Base-by-base conservation (phyloP, 192 early-diverging fungal genomes). In the Endogone sp. region DNA sequence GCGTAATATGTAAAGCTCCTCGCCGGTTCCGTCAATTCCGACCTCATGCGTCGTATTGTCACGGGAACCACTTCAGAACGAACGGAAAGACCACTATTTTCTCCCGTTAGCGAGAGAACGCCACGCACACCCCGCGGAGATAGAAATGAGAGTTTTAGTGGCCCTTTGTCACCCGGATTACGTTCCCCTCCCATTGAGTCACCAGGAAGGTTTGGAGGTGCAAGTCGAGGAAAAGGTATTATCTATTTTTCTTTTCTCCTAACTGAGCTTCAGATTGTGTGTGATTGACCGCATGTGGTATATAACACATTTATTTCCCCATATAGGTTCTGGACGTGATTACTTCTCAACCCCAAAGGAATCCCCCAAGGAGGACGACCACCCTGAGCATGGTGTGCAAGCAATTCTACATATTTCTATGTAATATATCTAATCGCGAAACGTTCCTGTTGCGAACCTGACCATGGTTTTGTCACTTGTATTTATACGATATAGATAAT, bases 11-110 rank as follows among this genome's bases (percentile, higher is more conserved):
- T 64, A 20, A 60, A 71, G 70, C 25, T 77, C 57, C 67, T 75
- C 13, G 30, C 73, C 61, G 73, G 73, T 44, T 69, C 73, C 30
- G 68, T 66, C 25, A 68, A 75, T 62, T 70, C 73, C 6, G 55
- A 70, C 20, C 37, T 66, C 20, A 63, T 67, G 67, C 73, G 73
- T 75, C 68, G 68, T 32, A 63, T 68, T 23, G 60, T 55, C 25
- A 60, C 28, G 8, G 68, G 58, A n/a, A 67, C 56, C 49, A 60
- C 68, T 30, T 56, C 64, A 3, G 59, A 61, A 54, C 56, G 54
- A 63, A 49, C 69, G n/a, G 69, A 70, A 16, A 23, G 69, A 70
- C 68, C 68, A 61, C 57, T 65, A 54, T 58, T 69, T n/a, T 66
- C 63, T 27, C 70, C 70, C 54, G 58, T 27, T 24, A 44, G 56